Conservation (phyloP, 805 yeast species). For the Schwanniomyces pseudopolymorphus region DNA sequence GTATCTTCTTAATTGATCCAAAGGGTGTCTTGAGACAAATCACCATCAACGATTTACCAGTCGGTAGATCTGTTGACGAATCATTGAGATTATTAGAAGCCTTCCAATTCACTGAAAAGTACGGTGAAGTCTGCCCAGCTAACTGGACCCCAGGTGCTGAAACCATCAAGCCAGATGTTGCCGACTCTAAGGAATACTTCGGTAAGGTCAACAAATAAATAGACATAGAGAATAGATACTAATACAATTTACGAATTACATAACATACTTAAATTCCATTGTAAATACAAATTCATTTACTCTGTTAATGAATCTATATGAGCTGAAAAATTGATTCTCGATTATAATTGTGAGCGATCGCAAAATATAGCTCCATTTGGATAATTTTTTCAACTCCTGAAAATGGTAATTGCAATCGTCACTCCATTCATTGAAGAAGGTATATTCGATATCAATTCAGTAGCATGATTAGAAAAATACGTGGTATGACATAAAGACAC, state of each 20-base stretch:
- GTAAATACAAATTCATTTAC: background rate
- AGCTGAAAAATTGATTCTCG: no score
- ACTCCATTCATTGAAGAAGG: constrained; percentile 1
- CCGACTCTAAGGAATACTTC: constrained; percentile 88
- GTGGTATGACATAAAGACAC: background rate
- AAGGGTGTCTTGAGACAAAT: constrained; percentile 91
- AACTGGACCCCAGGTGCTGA: constrained; percentile 93
- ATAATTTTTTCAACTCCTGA: no score
- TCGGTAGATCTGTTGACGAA: constrained; percentile 98
- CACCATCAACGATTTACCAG: constrained; percentile 98
- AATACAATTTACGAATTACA: background rate
- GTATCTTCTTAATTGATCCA: constrained; percentile 97
- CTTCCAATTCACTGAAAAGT: constrained; percentile 98
- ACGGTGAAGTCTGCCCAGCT: constrained; percentile 99
- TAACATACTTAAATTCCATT: background rate
- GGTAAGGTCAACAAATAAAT: constrained; percentile 68
- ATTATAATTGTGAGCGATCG: background rate
- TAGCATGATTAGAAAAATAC: background rate
- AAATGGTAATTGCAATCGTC: constrained; percentile 1
- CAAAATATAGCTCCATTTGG: background rate
- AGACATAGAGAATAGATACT: background rate
- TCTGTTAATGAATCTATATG: no score
- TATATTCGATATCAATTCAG: background rate
- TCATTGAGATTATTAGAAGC: constrained; percentile 97
- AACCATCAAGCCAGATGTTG: constrained; percentile 78